Evolutionary conservation across 2,329 filamentous ascomycete genomes (phyloP).

Genomic region (Aspergillus quadricinctus): DNA sequence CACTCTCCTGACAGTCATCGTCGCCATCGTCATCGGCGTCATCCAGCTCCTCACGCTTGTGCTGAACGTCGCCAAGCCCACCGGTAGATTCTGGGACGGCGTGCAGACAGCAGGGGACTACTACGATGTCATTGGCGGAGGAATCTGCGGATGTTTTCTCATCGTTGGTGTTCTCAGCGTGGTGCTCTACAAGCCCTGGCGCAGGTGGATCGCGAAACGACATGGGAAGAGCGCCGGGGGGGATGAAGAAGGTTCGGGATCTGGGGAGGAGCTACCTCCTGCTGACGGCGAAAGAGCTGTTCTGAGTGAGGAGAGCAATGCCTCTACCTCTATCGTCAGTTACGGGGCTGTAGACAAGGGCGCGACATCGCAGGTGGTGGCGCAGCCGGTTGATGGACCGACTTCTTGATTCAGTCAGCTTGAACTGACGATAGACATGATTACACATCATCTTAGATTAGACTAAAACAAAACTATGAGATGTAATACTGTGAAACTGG

Average conservation of each 20-base stretch:
- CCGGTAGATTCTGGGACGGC: conserved; percentile 85
- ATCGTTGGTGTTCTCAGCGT: conserved; percentile 71
- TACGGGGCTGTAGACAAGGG: conserved; percentile 14
- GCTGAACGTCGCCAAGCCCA: conserved; percentile 68
- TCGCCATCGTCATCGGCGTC: conserved; percentile 79
- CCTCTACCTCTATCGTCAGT: background rate
- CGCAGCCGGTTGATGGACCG: background rate
- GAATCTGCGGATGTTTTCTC: conserved; percentile 80
- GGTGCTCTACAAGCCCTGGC: conserved; percentile 75
- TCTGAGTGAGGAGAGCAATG: conserved; percentile 1
- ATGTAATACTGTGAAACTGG: background rate
- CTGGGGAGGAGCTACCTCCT: conserved; percentile 14
- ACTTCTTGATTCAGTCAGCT: background rate
- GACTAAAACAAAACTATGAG: background rate
- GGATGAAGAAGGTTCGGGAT: conserved; percentile 17
- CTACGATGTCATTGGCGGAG: conserved; percentile 80
- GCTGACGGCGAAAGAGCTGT: conserved; percentile 11
- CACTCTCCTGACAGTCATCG: conserved; percentile 75
- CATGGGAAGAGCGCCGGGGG: conserved; percentile 15
- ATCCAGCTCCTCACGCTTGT: conserved; percentile 79
- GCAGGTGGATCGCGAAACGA: conserved; percentile 51
- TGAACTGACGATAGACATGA: background rate
- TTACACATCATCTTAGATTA: background rate
- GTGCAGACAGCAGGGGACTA: conserved; percentile 71
- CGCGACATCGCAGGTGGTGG: background rate